Evolutionary conservation across 306 rosid species (phyloP), one percentile per base, ranked within the genome.

Genomic region (Canavalia gladiata): DNA sequence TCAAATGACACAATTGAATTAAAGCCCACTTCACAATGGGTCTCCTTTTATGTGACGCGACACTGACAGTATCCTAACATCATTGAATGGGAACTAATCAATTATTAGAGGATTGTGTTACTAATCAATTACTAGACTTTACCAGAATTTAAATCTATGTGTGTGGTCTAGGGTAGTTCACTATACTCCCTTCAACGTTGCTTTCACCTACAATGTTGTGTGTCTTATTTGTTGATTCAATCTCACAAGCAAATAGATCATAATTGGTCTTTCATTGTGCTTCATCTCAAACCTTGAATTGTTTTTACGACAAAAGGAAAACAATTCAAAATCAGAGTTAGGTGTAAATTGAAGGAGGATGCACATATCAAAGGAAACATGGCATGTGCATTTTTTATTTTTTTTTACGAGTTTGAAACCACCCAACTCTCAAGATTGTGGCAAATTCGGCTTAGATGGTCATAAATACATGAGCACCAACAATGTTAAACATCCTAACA

Each of bases 141-240:
- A 34, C 50, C 8, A 2, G 8, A 68, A 28, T 46, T 50, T 54
- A 45, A 33, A 63, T 37, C 7, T 39, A 43, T 25, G 34, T 13
- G 77, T 58, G 76, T 37, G 63, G 66, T 65, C 12, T 11, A 34
- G 30, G 70, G 28, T 18, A 12, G 58, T 64, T 51, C 41, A 18
- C 31, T 54, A 34, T 69, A 43, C 39, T 47, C 25, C 37, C 64
- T 50, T 41, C 11, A n/a, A 79, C 8, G 80, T 80, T 73, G 71
- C 83, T 85, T 75, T 81, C 84, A 79, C 62, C 72, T 25, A 77
- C 54, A 65, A 56, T 56, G 62, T 30, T 39, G 39, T 18, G 39
- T 84, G 85, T 56, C 52, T 41, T 72, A 58, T 30, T 18, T 52
- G 83, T 73, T 65, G 85, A 83, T 85, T 79, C 63, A 68, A 49